A percentile compares a stretch with the other conserved stretches of the same genome.
Evolutionary conservation across 2,329 filamentous ascomycete genomes (phyloP).

Genomic region (Myriosclerotinia curreyana): DNA sequence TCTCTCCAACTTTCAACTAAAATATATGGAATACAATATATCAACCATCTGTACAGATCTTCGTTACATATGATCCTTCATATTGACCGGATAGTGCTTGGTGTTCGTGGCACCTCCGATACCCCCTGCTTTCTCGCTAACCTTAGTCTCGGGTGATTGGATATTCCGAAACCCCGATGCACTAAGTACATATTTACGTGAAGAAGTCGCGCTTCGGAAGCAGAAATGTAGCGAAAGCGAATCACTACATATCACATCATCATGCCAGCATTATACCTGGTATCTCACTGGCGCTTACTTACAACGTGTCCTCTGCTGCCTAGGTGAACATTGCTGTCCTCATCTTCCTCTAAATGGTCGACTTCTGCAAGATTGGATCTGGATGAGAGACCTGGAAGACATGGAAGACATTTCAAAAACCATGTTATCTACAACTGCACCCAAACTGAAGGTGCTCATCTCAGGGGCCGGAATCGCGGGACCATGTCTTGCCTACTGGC

Average conservation of each 20-base stretch:
- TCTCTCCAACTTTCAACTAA: too few relatives aligned
- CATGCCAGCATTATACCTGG: neutral
- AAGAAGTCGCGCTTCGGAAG: neutral
- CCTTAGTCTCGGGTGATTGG: too few relatives aligned
- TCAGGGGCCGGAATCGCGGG: conserved; percentile 41
- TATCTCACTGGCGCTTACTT: neutral
- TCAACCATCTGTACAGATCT: too few relatives aligned
- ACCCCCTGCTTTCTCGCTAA: too few relatives aligned
- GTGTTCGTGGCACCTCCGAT: too few relatives aligned
- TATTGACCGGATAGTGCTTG: too few relatives aligned
- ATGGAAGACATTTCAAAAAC: neutral
- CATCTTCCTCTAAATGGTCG: neutral
- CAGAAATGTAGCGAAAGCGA: neutral
- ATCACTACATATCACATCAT: neutral
- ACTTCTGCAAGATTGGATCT: neutral
- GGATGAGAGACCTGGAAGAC: too few relatives aligned
- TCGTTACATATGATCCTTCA: too few relatives aligned
- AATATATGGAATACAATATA: too few relatives aligned
- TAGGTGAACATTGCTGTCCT: neutral
- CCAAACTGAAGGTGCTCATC: conserved; percentile 36
- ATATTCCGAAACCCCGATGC: too few relatives aligned
- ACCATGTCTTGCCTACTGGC: conserved; percentile 49
- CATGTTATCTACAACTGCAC: neutral
- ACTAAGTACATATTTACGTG: neutral
- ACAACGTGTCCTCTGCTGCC: neutral